Evolutionary conservation across 176 grass and related monocot genomes (phyloP).

Genomic region (Chrysopogon serrulatus): DNA sequence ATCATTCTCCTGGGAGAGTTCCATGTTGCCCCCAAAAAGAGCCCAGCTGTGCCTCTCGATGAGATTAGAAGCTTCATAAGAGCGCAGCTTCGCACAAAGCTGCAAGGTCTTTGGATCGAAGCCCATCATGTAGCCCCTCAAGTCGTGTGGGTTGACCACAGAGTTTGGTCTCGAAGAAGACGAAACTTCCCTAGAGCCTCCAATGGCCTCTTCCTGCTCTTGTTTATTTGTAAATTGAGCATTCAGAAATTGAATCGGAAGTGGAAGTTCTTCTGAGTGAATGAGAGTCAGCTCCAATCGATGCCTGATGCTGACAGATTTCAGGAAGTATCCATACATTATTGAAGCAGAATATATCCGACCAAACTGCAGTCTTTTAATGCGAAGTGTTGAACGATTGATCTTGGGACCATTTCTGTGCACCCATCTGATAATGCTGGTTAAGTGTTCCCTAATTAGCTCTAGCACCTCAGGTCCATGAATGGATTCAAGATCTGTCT

Average conservation of each 20-base stretch:
- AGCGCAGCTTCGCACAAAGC: slow-evolving; percentile 50
- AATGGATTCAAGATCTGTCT: slow-evolving; percentile 56
- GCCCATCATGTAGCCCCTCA: slow-evolving; percentile 59
- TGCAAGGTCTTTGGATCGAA: slow-evolving; percentile 58
- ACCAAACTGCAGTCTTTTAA: slow-evolving; percentile 50
- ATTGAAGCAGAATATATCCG: slow-evolving; percentile 54
- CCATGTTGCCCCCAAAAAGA: slow-evolving; percentile 26
- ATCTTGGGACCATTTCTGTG: slow-evolving; percentile 50
- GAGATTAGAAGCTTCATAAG: slow-evolving; percentile 41
- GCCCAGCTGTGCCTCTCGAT: slow-evolving; percentile 63
- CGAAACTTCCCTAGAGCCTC: slow-evolving; percentile 11
- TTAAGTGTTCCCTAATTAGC: slow-evolving; percentile 56
- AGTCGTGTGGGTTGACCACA: slow-evolving; percentile 18
- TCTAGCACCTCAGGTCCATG: slow-evolving; percentile 40
- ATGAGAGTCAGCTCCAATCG: slow-evolving; percentile 39
- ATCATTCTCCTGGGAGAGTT: slow-evolving; percentile 19
- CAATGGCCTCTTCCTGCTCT: slow-evolving; percentile 36
- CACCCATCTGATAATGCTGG: slow-evolving; percentile 55
- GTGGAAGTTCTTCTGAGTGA: slow-evolving; percentile 24
- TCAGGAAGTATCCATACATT: slow-evolving; percentile 62
- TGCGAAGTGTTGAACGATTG: slow-evolving; percentile 39
- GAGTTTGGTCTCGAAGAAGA: slow-evolving; percentile 36
- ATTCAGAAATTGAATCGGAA: slow-evolving; percentile 30
- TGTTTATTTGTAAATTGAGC: slow-evolving; percentile 30
- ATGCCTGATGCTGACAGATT: slow-evolving; percentile 47